Percentiles rank a stretch among this genome's conserved stretches.
Evolutionary conservation across 2,329 filamentous ascomycete species (phyloP).

Genomic region (Claviceps capensis): DNA sequence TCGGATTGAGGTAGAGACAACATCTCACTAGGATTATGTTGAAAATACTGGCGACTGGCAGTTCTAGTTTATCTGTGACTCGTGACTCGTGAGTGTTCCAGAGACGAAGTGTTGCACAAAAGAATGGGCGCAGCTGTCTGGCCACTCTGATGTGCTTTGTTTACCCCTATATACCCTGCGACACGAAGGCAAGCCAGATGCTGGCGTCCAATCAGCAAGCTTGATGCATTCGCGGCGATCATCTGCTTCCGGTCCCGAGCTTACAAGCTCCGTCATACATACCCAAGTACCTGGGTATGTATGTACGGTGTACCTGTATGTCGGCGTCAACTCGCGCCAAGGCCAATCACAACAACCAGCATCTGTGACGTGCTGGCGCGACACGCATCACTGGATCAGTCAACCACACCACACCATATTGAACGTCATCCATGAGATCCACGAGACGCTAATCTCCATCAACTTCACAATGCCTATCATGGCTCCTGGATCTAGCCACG

Average conservation of each 20-base stretch:
- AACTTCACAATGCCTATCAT: slow-evolving; percentile 21
- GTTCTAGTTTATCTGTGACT: no score
- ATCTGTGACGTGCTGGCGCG: slow-evolving; percentile 3
- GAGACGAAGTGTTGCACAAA: no score
- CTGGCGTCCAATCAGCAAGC: neutral
- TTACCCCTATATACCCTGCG: no score
- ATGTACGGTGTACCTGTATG: no score
- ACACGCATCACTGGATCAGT: slow-evolving; percentile 4
- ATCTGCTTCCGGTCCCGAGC: neutral
- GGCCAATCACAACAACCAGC: neutral
- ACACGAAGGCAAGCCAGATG: no score
- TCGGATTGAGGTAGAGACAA: neutral
- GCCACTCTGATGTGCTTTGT: no score
- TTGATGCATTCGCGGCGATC: neutral
- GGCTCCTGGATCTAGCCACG: slow-evolving; percentile 45
- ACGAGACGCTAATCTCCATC: slow-evolving; percentile 4
- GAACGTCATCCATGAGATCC: slow-evolving; percentile 5
- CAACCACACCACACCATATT: slow-evolving; percentile 2
- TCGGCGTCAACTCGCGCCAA: neutral
- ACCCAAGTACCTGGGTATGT: no score
- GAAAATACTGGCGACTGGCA: no score
- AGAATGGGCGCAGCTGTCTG: no score
- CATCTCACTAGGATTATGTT: no score
- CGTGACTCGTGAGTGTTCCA: no score
- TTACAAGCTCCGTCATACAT: neutral